phyloP scores from a whole-genome alignment of 352 stramenopile genomes.

The Bremia lactucae region DNA sequence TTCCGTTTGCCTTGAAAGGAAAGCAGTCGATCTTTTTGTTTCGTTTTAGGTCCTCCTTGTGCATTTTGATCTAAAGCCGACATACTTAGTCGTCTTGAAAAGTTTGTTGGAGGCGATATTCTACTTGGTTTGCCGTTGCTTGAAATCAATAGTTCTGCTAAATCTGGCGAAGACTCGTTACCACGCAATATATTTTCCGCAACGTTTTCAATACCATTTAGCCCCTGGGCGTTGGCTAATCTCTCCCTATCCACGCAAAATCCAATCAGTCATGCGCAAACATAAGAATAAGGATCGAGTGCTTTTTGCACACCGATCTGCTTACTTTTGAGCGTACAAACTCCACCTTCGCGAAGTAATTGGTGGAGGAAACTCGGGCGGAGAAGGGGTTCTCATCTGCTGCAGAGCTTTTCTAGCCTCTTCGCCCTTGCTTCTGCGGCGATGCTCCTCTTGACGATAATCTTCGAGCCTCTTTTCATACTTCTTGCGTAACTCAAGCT shows the following conservation, averaged over 20 bases:
- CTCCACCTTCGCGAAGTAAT: conserved; percentile 48
- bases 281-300: conserved; percentile 9
- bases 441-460: conserved; percentile 54
- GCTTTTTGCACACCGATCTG: conserved; percentile 5
- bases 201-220: conserved; percentile 66
- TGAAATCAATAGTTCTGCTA: conserved; percentile 20
- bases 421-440: conserved; percentile 36
- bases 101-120: conserved; percentile 25
- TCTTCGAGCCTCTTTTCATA: conserved; percentile 70
- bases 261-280: conserved; percentile 5
- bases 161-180: conserved; percentile 24
- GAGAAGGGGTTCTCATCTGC: conserved; percentile 27
- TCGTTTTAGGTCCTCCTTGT: conserved; percentile 4
- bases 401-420: conserved; percentile 32
- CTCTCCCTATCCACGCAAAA: conserved; percentile 20
- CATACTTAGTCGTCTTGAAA: conserved; percentile 24
- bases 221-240: conserved; percentile 22
- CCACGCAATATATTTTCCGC: conserved; percentile 63
- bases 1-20: conserved; percentile 18
- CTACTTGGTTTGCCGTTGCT: conserved; percentile 21
- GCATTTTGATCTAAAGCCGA: conserved; percentile 13
- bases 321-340: conserved; percentile 54
- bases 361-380: conserved; percentile 30
- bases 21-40: conserved; percentile 16
- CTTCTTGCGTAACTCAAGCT: conserved; percentile 59